These are phyloP conservation scores for Mortierella sp. DNA, from an alignment of 371 early-diverging fungal species.

Conservation along the genomic window DNA sequence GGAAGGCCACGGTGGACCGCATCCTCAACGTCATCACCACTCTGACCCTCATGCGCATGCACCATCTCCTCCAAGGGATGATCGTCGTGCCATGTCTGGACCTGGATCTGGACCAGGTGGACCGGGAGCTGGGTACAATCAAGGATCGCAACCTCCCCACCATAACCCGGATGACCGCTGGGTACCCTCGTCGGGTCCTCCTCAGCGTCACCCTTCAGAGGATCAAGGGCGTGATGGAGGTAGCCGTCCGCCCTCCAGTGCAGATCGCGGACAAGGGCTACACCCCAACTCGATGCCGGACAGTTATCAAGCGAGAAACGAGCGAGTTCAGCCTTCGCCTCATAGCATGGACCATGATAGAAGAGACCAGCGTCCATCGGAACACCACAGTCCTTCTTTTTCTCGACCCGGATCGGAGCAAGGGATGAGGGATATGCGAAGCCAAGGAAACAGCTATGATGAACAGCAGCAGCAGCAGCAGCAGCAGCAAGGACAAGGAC, in stretches of 20 bases:
- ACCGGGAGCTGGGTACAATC: slow-evolving; percentile 7
- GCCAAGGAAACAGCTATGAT: neutral
- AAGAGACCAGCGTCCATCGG: slow-evolving; percentile 12
- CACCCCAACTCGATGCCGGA: slow-evolving; percentile 11
- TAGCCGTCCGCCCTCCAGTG: slow-evolving; percentile 13
- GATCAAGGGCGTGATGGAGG: slow-evolving; percentile 21
- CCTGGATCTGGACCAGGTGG: too few relatives aligned
- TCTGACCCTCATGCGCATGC: slow-evolving; percentile 34
- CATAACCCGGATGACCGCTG: slow-evolving; percentile 24
- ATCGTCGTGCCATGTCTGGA: slow-evolving; percentile 25
- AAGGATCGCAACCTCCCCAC: slow-evolving; percentile 5
- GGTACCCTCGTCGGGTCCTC: slow-evolving; percentile 14
- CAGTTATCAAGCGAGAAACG: slow-evolving; percentile 8
- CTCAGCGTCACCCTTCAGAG: slow-evolving; percentile 40
- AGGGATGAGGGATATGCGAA: slow-evolving; percentile 11
- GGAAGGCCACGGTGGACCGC: slow-evolving; percentile 17
- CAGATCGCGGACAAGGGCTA: slow-evolving; percentile 10
- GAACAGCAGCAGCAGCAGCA: slow-evolving; percentile 11
- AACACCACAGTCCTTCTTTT: slow-evolving; percentile 10
- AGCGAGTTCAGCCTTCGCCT: neutral
- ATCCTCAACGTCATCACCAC: slow-evolving; percentile 24
- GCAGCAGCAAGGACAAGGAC: neutral
- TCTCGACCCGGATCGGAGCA: slow-evolving; percentile 17
- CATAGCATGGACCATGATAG: slow-evolving; percentile 8
- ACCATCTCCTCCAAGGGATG: slow-evolving; percentile 42